A percentile compares a stretch with the other conserved stretches of the same genome.
Conservation (phyloP, 2,329 filamentous ascomycete genomes). For the Pseudocercospora eumusae region DNA sequence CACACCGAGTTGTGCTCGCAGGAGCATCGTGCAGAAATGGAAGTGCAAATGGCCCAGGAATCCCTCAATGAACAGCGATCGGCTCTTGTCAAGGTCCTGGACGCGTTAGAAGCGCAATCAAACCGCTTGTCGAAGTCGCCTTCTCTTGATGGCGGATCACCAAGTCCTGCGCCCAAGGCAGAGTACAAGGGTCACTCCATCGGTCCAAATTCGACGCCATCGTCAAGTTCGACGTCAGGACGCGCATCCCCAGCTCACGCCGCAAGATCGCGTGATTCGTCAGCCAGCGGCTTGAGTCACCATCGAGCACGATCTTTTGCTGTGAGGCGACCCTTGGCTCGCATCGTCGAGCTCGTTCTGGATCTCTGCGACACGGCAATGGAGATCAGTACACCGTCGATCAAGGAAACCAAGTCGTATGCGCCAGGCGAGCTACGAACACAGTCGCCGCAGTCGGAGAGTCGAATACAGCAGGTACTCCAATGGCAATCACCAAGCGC, state of each 20-base stretch:
- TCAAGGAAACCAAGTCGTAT: slow-evolving; percentile 74
- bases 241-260: slow-evolving; percentile 67
- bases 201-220: slow-evolving; percentile 65
- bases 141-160: slow-evolving; percentile 51
- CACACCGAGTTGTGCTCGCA: slow-evolving; percentile 95
- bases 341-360: slow-evolving; percentile 91
- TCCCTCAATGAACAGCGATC: slow-evolving; percentile 89
- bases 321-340: slow-evolving; percentile 80
- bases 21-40: slow-evolving; percentile 95
- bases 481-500: slow-evolving; percentile 96
- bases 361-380: slow-evolving; percentile 94
- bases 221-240: slow-evolving; percentile 70
- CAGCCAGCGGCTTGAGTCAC: slow-evolving; percentile 70
- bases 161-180: slow-evolving; percentile 46
- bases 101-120: slow-evolving; percentile 80
- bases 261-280: slow-evolving; percentile 68
- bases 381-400: slow-evolving; percentile 89
- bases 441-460: slow-evolving; percentile 94
- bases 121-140: slow-evolving; percentile 59
- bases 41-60: slow-evolving; percentile 94
- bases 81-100: slow-evolving; percentile 90
- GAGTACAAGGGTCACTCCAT: slow-evolving; percentile 90
- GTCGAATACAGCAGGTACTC: slow-evolving; percentile 86
- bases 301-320: slow-evolving; percentile 84
- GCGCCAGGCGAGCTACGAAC: slow-evolving; percentile 77